phyloP scores from a whole-genome alignment of 495 filamentous ascomycete species.

The Amphirosellinia nigrospora region DNA sequence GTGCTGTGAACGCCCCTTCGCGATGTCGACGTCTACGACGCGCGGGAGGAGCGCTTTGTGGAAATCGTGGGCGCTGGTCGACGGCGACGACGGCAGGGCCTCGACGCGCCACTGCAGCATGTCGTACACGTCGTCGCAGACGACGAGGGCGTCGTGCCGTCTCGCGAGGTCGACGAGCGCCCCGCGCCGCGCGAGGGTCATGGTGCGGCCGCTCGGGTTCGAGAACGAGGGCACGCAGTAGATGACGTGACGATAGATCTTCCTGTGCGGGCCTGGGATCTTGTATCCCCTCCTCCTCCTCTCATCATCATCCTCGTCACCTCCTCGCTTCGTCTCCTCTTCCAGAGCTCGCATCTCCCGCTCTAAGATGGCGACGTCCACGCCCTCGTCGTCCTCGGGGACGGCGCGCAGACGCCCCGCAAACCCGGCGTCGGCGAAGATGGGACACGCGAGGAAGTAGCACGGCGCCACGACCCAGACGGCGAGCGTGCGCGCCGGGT shows the following conservation, averaged over 20 bases:
- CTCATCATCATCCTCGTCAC: not conserved
- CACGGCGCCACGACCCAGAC: conserved; percentile 83
- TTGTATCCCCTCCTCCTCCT: conserved; percentile 34
- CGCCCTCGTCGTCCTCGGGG: conserved; percentile 74
- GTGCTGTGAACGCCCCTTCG: conserved; percentile 46
- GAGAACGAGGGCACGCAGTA: conserved; percentile 84
- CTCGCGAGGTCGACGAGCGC: conserved; percentile 71
- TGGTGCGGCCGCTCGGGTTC: conserved; percentile 80
- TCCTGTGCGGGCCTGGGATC: conserved; percentile 49
- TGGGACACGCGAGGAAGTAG: conserved; percentile 77
- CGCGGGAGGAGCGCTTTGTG: conserved; percentile 60
- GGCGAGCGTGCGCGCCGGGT: conserved; percentile 73
- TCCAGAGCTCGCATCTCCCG: conserved; percentile 49
- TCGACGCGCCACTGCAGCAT: conserved; percentile 73
- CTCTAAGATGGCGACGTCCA: conserved; percentile 67
- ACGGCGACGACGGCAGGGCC: not conserved
- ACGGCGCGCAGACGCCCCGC: conserved; percentile 65
- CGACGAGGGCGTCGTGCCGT: conserved; percentile 73
- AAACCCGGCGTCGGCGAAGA: conserved; percentile 82
- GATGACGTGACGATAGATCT: conserved; percentile 81
- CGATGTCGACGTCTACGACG: conserved; percentile 76
- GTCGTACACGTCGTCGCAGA: conserved; percentile 94
- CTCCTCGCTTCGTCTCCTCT: conserved; percentile 13
- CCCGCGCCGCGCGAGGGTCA: conserved; percentile 66
- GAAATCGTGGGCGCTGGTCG: not conserved